phyloP scores from a whole-genome alignment of 305 asterid genomes.

The Fraxinus sp. region DNA sequence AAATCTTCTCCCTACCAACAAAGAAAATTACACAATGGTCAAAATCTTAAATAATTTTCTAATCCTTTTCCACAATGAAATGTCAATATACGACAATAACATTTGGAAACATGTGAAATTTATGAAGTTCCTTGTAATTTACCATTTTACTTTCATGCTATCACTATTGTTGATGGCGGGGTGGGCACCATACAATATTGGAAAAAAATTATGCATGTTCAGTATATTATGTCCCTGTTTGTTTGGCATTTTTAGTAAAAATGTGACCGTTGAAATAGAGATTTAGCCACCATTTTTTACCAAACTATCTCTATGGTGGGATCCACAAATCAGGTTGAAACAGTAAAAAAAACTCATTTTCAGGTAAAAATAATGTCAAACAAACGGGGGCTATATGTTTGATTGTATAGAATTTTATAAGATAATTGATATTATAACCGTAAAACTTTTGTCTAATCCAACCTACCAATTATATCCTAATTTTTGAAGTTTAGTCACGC shows the following conservation, averaged over 20 bases:
- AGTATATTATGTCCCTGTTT: not conserved
- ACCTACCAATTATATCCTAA: not conserved
- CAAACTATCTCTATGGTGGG: no score
- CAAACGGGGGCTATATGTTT: not conserved
- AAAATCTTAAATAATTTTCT: not conserved
- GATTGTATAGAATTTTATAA: not conserved
- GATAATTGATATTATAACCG: not conserved
- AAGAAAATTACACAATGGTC: not conserved
- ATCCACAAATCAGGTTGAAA: no score
- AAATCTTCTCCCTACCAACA: slow-evolving; percentile 38
- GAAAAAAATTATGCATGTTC: not conserved
- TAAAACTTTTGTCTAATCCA: not conserved
- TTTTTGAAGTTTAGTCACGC: not conserved
- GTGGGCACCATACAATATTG: not conserved
- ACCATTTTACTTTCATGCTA: not conserved
- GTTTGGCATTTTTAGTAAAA: no score
- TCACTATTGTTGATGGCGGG: not conserved
- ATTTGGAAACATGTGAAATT: not conserved
- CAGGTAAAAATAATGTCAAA: no score
- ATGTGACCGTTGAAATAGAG: no score
- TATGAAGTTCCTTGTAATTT: slow-evolving; percentile 24
- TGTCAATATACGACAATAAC: not conserved
- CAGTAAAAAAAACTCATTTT: no score
- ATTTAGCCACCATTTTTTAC: no score
- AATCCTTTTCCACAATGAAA: not conserved